Conservation (phyloP, 2,329 filamentous ascomycete genomes). For the Ophiostoma fasciatum region DNA sequence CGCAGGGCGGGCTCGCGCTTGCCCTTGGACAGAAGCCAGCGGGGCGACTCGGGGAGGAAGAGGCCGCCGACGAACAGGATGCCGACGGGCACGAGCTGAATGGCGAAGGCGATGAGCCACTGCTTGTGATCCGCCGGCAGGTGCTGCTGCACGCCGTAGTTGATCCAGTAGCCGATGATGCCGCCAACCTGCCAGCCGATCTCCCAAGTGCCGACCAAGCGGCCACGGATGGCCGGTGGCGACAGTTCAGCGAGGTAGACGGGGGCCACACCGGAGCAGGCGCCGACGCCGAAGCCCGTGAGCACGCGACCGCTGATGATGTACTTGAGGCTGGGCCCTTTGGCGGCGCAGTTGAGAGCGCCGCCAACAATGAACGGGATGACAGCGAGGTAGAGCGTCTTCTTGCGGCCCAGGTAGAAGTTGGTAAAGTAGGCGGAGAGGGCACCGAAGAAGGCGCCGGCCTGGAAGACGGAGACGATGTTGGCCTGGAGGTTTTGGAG, state of each 20-base stretch:
- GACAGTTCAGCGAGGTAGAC: slow-evolving; percentile 47
- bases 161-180: slow-evolving; percentile 50
- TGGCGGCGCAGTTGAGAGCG: slow-evolving; percentile 54
- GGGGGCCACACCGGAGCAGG: slow-evolving; percentile 46
- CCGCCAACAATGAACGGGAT: slow-evolving; percentile 55
- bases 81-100: slow-evolving; percentile 53
- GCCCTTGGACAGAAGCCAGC: slow-evolving; percentile 16
- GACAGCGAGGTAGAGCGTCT: slow-evolving; percentile 45
- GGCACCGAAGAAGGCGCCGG: slow-evolving; percentile 72
- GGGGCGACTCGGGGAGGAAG: slow-evolving; percentile 25
- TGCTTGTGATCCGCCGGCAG: slow-evolving; percentile 32
- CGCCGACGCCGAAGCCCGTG: slow-evolving; percentile 48
- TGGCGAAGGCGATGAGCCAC: slow-evolving; percentile 50
- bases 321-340: slow-evolving; percentile 45
- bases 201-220: slow-evolving; percentile 53
- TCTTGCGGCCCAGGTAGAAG: slow-evolving; percentile 52
- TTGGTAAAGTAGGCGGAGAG: slow-evolving; percentile 50
- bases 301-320: slow-evolving; percentile 49
- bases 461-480: slow-evolving; percentile 70
- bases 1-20: slow-evolving; percentile 7
- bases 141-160: slow-evolving; percentile 44
- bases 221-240: slow-evolving; percentile 48
- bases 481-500: slow-evolving; percentile 52
- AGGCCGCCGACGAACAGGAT: slow-evolving; percentile 43
- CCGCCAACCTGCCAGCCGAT: slow-evolving; percentile 50